Conservation (phyloP, 2,329 filamentous ascomycete species). For the Cladophialophora exuberans region DNA sequence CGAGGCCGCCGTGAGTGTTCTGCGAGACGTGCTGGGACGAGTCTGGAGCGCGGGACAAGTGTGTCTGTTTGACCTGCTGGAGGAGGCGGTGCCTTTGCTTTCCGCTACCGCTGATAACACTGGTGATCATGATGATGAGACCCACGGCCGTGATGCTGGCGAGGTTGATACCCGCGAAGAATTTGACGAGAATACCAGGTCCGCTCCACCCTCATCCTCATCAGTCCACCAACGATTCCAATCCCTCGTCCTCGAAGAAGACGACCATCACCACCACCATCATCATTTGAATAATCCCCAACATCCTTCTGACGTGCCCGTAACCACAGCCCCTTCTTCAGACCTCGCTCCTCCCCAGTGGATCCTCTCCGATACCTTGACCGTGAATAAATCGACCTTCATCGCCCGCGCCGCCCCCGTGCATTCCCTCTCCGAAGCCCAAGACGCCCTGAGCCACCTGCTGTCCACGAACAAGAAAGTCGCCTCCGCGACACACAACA, state of each 20-base stretch:
- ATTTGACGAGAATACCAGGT: slow-evolving; percentile 31
- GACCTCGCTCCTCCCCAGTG: slow-evolving; percentile 61
- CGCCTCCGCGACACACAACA: slow-evolving; percentile 89
- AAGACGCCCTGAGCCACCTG: slow-evolving; percentile 71
- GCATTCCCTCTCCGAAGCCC: slow-evolving; percentile 70
- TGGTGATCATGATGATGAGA: slow-evolving; percentile 57
- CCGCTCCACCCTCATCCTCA: slow-evolving; percentile 19
- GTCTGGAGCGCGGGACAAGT: slow-evolving; percentile 75
- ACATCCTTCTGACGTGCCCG: not conserved
- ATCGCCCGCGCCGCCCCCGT: slow-evolving; percentile 68
- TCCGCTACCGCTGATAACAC: too few species aligned
- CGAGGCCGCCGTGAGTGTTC: slow-evolving; percentile 68
- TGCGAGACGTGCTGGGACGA: slow-evolving; percentile 67
- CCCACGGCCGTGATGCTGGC: slow-evolving; percentile 27
- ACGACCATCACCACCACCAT: not conserved
- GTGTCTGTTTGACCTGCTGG: slow-evolving; percentile 89
- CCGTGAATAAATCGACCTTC: slow-evolving; percentile 87
- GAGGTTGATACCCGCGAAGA: slow-evolving; percentile 19
- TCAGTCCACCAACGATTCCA: not conserved
- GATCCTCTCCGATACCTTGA: slow-evolving; percentile 72
- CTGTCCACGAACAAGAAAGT: slow-evolving; percentile 81
- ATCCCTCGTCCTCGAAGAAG: not conserved
- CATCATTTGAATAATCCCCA: too few species aligned
- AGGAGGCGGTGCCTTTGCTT: slow-evolving; percentile 58
- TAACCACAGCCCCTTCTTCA: slow-evolving; percentile 33